Base-by-base conservation (phyloP, 208 protist species). In the Trypanosoma cruzi region DNA sequence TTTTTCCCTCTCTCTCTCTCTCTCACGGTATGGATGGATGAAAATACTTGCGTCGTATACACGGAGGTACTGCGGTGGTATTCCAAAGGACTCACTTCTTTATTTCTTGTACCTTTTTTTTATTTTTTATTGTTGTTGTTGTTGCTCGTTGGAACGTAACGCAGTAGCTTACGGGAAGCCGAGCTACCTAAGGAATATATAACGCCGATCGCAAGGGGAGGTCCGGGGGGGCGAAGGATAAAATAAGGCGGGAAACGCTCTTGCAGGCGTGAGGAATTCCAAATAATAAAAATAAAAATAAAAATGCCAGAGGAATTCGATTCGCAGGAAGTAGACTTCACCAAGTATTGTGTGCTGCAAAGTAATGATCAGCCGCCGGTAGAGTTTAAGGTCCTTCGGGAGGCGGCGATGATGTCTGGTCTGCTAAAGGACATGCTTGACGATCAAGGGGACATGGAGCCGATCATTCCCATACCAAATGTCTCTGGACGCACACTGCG, bases 401-500 rank as follows among this genome's bases (percentile, higher is more conserved):
- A 97, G 53, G 81, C 89, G n/a, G 89, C 92, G 13, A 86, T 91
- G 68, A 90, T 95, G 81, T 97, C 90, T 2, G 87, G 85, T 14
- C 77, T 96, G 52, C 68, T 96, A 37, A 96, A 93, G 75, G 92
- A 96, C 68, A 96, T 97, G 90, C 75, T 97, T 26, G 91, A 96
- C 29, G 93, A 96, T 61, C 84, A 90, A 34, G 74, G 77, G 55
- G 84, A 86, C 37, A 79, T 75, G 68, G 79, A 90, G 55, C 84
- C 89, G n/a, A 86, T 90, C 59, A 96, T 98, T 65, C 93, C 93
- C 16, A 86, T 98, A 42, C 93, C 92, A 49, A 96, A 96, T 82
- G 91, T 97, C n/a, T 86, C 88, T 10, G 89, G 82, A 18, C 90
- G 86, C 61, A 96, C 91, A 22, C 84, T 98, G 22, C 53, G 75